These are phyloP conservation scores for Eutrema japonicum DNA, from an alignment of 345 rosid genomes.

Conservation along the genomic window DNA sequence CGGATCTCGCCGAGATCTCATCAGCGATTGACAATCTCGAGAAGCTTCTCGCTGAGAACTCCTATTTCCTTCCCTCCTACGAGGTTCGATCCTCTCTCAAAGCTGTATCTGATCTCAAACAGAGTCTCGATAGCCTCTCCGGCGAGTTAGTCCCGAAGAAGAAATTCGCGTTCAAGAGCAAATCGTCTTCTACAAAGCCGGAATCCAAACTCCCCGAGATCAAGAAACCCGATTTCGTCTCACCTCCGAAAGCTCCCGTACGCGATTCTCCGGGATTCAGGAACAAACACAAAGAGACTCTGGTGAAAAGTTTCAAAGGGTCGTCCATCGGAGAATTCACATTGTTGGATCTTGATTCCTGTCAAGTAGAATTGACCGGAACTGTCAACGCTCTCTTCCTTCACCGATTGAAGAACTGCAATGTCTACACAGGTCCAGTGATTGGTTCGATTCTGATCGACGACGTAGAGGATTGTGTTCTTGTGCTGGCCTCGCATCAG, in stretches of 20 bases:
- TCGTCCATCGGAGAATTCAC: slow-evolving; percentile 73
- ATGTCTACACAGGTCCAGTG: slow-evolving; percentile 69
- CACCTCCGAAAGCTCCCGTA: slow-evolving; percentile 33
- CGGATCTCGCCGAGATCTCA: slow-evolving; percentile 58
- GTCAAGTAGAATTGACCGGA: slow-evolving; percentile 66
- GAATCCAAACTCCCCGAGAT: slow-evolving; percentile 40
- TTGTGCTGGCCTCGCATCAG: slow-evolving; percentile 85
- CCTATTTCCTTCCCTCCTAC: slow-evolving; percentile 76
- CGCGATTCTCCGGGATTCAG: slow-evolving; percentile 74
- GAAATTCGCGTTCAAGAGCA: slow-evolving; percentile 77
- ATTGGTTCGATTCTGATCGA: slow-evolving; percentile 82
- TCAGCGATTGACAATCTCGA: slow-evolving; percentile 68
- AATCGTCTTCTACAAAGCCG: slow-evolving; percentile 45
- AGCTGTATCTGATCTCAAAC: slow-evolving; percentile 68
- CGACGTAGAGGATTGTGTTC: slow-evolving; percentile 63
- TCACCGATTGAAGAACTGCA: slow-evolving; percentile 60
- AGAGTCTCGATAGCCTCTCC: slow-evolving; percentile 56
- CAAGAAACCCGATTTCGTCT: slow-evolving; percentile 25
- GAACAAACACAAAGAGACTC: slow-evolving; percentile 50
- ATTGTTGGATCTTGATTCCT: slow-evolving; percentile 66
- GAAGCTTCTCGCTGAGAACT: slow-evolving; percentile 72
- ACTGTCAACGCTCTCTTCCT: slow-evolving; percentile 60
- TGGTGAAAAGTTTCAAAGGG: slow-evolving; percentile 54
- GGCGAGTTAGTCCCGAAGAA: slow-evolving; percentile 62
- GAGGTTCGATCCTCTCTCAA: slow-evolving; percentile 78